Conservation (phyloP, 345 rosid genomes). For the Euphorbia lathyris region DNA sequence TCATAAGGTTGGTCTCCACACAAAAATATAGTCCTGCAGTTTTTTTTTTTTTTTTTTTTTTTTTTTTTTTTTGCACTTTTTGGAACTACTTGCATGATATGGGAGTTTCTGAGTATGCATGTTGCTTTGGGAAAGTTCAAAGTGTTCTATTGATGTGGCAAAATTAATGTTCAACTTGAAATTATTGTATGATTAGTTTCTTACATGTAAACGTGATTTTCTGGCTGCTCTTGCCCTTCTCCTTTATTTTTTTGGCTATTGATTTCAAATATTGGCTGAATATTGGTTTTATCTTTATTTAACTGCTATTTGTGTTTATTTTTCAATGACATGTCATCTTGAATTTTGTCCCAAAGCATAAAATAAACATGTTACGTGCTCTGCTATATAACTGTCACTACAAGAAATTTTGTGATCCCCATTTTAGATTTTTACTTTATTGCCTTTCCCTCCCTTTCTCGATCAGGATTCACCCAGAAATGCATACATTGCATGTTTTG, state of each 20-base stretch:
- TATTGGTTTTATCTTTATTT: neutral
- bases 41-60: neutral
- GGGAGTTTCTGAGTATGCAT: neutral
- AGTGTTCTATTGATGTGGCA: neutral
- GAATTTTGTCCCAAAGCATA: neutral
- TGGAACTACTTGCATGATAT: neutral
- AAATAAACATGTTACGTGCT: neutral
- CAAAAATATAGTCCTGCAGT: neutral
- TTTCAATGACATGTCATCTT: neutral
- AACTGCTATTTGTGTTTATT: neutral
- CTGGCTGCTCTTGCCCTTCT: neutral
- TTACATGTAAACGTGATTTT: neutral
- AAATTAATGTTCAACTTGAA: neutral
- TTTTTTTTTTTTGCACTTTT: no score
- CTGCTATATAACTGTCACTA: neutral
- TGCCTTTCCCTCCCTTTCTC: neutral
- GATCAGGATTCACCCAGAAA: neutral
- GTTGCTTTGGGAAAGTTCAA: neutral
- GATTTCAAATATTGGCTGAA: neutral
- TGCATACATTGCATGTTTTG: neutral
- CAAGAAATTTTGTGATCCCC: neutral
- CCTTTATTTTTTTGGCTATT: neutral
- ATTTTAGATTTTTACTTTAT: neutral
- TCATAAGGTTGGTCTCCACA: slow-evolving; percentile 39
- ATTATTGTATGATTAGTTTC: neutral